Percentiles rank a stretch among this genome's conserved stretches.
These are phyloP conservation scores for Scheffersomyces stambukii DNA, from an alignment of 1,139 yeast species.

Conservation along the genomic window DNA sequence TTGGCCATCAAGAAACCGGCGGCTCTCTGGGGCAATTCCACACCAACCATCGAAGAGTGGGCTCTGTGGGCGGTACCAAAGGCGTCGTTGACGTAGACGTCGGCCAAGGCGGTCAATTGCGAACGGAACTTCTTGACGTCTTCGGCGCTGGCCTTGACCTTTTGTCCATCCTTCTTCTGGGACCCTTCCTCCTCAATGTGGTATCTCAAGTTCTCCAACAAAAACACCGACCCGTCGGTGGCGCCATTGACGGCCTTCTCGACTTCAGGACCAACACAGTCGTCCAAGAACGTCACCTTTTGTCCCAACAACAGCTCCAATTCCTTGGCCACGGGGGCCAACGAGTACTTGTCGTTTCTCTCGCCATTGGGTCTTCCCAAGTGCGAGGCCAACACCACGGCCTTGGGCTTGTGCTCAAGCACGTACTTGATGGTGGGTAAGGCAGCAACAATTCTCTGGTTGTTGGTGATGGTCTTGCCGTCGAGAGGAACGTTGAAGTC, in stretches of 20 bases:
- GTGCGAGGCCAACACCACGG: slow-evolving; percentile 87
- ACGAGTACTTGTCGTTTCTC: slow-evolving; percentile 73
- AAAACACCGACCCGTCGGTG: slow-evolving; percentile 65
- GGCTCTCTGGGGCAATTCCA: slow-evolving; percentile 89
- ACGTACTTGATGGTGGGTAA: slow-evolving; percentile 95
- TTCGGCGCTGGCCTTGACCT: slow-evolving; percentile 83
- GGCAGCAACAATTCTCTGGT: slow-evolving; percentile 98
- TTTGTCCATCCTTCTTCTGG: slow-evolving; percentile 69
- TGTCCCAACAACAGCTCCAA: slow-evolving; percentile 64
- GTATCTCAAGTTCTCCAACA: slow-evolving; percentile 94
- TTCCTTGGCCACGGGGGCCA: slow-evolving; percentile 88
- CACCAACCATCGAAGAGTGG: slow-evolving; percentile 97
- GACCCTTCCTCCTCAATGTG: slow-evolving; percentile 96
- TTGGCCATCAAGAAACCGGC: slow-evolving; percentile 96
- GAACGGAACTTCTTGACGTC: slow-evolving; percentile 81
- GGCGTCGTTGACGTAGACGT: slow-evolving; percentile 94
- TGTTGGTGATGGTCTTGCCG: slow-evolving; percentile 94
- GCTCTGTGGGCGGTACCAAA: slow-evolving; percentile 99
- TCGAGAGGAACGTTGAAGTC: slow-evolving; percentile 98
- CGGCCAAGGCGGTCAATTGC: slow-evolving; percentile 84
- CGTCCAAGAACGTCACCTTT: slow-evolving; percentile 73
- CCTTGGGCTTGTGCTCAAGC: slow-evolving; percentile 83
- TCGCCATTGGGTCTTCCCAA: slow-evolving; percentile 98
- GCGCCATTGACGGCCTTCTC: slow-evolving; percentile 71
- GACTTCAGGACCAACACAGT: slow-evolving; percentile 87